Base-by-base conservation (phyloP, 2,329 filamentous ascomycete genomes). In the Fusarium goolgardi region DNA sequence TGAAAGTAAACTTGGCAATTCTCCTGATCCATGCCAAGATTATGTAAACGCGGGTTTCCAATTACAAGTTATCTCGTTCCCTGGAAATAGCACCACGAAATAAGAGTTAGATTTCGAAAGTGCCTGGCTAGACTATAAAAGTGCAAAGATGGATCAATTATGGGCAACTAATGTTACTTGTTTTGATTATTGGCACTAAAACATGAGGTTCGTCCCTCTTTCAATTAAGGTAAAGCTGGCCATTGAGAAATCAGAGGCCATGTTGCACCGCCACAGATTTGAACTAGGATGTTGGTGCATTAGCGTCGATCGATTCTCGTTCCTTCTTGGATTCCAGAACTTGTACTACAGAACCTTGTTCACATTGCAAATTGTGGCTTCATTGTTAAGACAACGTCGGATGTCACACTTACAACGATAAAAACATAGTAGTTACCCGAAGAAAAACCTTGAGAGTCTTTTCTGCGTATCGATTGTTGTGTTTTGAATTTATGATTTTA, bases 201-300 rank as follows among this genome's bases (percentile, higher is more conserved):
- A 40, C 15, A n/a, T 41, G 47, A 29, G 18, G 34, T 21, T 51
- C 15, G 6, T 51, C 47, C 32, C n/a, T 27, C 32, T 18, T 41
- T 51, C 12, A 51, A 56, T 40, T 27, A 56, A 57, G 57, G 39
- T 52, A 62, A 55, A 31, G 23, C 57, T 56, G 51, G 47, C 43
- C 21, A 57, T 63, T 63, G 23, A 44, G 43, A 47, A 60, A 47
- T 41, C 20, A 44, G 27, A 63, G 50, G 45, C 18, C 50, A 71
- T 67, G 51, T 69, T 72, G 75, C 76, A 78, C 76, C 75, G 76
- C 76, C 76, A 78, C 76, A 75, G 73, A 73, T 75, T 63, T 41
- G 55, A 52, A 46, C 66, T 43, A 43, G 69, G 71, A 55, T 71
- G 60, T 35, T 37, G 45, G 61, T 74, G 76, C 76, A 78, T 78